Conservation (phyloP, 139 green algal genomes). For the Closterium sp. region DNA sequence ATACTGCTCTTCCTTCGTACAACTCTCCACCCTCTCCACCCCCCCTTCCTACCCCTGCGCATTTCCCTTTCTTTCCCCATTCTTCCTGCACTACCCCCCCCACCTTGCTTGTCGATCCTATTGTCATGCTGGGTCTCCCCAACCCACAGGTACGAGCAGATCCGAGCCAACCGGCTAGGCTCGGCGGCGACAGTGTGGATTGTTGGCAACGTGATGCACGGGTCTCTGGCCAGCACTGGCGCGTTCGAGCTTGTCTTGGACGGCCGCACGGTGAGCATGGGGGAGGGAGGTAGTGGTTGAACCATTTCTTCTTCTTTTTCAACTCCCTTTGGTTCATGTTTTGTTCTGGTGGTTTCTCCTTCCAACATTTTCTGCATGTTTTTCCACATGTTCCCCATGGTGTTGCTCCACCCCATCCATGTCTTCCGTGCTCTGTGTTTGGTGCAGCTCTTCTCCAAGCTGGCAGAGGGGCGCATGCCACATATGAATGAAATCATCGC, state of each 20-base stretch:
- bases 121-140: not conserved
- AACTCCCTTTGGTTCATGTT: not conserved
- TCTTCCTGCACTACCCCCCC: not conserved
- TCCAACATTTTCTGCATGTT: not conserved
- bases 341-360: not conserved
- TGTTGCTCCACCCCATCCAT: not conserved
- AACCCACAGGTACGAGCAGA: constrained; percentile 8
- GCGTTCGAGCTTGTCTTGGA: constrained; percentile 74
- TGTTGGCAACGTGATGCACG: constrained; percentile 66
- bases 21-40: not conserved
- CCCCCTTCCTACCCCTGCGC: not conserved
- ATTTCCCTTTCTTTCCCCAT: not conserved
- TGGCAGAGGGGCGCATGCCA: not conserved
- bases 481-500: not conserved
- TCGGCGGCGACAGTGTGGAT: constrained; percentile 57
- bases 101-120: not conserved
- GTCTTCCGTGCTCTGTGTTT: not conserved
- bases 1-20: not conserved
- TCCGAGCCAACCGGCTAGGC: constrained; percentile 50
- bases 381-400: not conserved
- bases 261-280: constrained; percentile 58
- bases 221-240: constrained; percentile 60
- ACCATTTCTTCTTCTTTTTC: no score
- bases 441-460: not conserved
- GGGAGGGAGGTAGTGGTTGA: not conserved